Conservation (phyloP, 2,329 filamentous ascomycete species). For the Penicillium sp. region DNA sequence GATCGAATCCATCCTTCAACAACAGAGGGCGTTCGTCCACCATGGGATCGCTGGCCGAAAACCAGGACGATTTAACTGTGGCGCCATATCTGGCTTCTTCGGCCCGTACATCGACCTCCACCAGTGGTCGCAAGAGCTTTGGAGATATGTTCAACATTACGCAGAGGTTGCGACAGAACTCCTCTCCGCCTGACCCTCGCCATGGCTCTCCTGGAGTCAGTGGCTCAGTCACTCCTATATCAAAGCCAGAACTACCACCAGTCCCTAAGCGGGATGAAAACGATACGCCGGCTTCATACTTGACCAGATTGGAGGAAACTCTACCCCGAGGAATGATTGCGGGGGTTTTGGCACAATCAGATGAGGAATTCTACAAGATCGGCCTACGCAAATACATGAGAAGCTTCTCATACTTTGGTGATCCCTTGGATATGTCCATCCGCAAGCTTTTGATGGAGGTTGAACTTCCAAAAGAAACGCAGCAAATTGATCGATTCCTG, state of each 20-base stretch:
- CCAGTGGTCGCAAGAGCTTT: conserved; percentile 84
- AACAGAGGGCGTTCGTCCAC: conserved; percentile 83
- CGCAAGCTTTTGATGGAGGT: conserved; percentile 95
- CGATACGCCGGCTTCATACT: conserved; percentile 86
- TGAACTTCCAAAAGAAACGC: conserved; percentile 93
- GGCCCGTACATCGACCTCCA: conserved; percentile 73
- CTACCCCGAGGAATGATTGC: conserved; percentile 82
- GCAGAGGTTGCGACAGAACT: conserved; percentile 76
- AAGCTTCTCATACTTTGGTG: conserved; percentile 90
- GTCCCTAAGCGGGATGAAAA: conserved; percentile 81
- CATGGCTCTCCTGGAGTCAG: conserved; percentile 62
- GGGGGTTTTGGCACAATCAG: conserved; percentile 80
- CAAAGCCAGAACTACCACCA: conserved; percentile 65
- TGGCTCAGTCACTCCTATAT: conserved; percentile 69
- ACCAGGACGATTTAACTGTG: conserved; percentile 69
- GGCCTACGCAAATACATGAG: conserved; percentile 94
- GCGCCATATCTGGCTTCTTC: conserved; percentile 61
- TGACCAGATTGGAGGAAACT: conserved; percentile 77
- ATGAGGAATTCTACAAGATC: conserved; percentile 77
- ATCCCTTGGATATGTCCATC: conserved; percentile 97
- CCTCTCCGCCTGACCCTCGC: conserved; percentile 66
- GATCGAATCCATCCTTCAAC: conserved; percentile 53
- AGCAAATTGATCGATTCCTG: conserved; percentile 93
- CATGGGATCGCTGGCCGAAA: conserved; percentile 75
- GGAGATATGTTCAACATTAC: conserved; percentile 80